Evolutionary conservation across 257 asterid species (phyloP).

Genomic region (Solanum rostratum): DNA sequence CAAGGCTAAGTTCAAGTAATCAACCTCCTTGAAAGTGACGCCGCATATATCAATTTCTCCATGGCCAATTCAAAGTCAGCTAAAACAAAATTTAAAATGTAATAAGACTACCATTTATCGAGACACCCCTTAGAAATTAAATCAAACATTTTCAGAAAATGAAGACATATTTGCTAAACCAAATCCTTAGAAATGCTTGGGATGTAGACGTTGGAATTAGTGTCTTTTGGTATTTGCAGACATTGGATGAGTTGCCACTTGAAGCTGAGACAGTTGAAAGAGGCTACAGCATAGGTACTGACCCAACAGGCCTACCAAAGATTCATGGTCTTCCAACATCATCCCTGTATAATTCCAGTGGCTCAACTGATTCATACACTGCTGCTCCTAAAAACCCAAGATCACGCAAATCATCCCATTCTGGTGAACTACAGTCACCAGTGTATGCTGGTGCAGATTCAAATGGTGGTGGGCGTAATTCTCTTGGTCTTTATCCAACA

Average conservation of each 20-base stretch:
- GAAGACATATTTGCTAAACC: neutral
- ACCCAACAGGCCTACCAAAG: constrained; percentile 83
- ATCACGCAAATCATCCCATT: constrained; percentile 72
- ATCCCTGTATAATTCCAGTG: constrained; percentile 42
- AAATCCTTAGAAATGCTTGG: neutral
- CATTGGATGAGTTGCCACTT: constrained; percentile 89
- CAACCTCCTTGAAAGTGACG: neutral
- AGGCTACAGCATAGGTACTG: constrained; percentile 68
- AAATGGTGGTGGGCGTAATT: constrained; percentile 53
- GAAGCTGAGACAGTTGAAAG: constrained; percentile 83
- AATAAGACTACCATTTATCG: neutral
- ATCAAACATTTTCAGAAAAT: neutral
- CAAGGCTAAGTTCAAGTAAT: neutral
- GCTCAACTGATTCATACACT: constrained; percentile 36
- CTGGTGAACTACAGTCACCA: constrained; percentile 77
- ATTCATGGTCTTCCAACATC: constrained; percentile 88
- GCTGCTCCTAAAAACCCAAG: constrained; percentile 47
- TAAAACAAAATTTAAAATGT: neutral
- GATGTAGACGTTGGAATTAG: neutral
- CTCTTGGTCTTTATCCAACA: constrained; percentile 37
- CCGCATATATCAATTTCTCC: neutral
- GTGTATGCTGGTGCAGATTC: constrained; percentile 32
- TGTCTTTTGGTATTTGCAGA: constrained; percentile 21
- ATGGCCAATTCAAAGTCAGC: neutral
- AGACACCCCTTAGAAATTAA: neutral